These are phyloP conservation scores for Hura crepitans DNA, from an alignment of 441 rosid genomes.

Conservation along the genomic window DNA sequence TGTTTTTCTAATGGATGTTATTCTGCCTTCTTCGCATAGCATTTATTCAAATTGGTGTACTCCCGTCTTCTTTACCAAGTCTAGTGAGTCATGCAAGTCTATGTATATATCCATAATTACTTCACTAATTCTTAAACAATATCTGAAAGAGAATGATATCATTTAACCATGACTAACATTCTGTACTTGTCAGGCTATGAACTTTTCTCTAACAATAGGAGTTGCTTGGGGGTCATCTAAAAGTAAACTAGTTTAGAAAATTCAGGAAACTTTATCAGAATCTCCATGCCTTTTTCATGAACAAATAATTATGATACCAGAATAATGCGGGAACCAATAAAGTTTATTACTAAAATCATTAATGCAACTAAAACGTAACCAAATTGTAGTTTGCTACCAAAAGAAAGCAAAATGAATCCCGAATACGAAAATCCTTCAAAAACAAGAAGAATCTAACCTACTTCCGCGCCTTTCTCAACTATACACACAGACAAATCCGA, in stretches of 20 bases:
- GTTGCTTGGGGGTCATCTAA: not conserved
- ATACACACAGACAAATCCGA: conserved; percentile 84
- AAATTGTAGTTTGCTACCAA: not conserved
- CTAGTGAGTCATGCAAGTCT: not conserved
- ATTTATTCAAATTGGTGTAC: not conserved
- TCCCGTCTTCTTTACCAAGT: not conserved
- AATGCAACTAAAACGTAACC: not conserved
- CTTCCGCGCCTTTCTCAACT: conserved; percentile 94
- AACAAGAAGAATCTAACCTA: conserved; percentile 43
- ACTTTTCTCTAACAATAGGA: not conserved
- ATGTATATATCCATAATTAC: not conserved
- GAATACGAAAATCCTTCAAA: not conserved
- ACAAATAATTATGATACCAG: not conserved
- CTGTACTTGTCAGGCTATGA: not conserved
- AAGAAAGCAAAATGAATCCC: not conserved
- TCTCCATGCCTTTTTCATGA: not conserved
- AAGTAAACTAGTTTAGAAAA: not conserved
- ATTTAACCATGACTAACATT: not conserved
- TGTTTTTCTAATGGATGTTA: not conserved
- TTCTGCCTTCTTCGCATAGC: not conserved
- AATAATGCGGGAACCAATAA: not conserved
- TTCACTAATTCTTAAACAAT: not conserved
- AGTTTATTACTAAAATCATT: not conserved
- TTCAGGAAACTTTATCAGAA: not conserved
- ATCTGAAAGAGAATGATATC: not conserved